Evolutionary conservation across 306 rosid species (phyloP).

Genomic region (Prunus fruticosa): DNA sequence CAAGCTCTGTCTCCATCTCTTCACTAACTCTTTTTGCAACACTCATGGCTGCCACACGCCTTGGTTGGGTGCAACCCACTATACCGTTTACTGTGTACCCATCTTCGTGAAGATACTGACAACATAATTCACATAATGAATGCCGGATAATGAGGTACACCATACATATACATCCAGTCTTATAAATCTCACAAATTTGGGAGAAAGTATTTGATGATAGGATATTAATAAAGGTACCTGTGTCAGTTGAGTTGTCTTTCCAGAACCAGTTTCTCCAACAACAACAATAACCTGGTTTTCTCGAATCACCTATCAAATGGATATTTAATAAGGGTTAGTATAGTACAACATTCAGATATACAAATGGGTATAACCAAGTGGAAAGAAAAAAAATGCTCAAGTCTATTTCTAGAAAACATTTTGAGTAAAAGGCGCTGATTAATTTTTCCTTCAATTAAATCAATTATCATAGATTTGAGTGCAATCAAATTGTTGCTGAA

Average conservation of each 20-base stretch:
- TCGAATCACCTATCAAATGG: conserved; percentile 64
- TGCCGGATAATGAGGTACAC: conserved; percentile 8
- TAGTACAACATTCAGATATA: neutral
- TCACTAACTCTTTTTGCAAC: conserved; percentile 99
- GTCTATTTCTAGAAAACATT: neutral
- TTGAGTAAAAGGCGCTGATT: neutral
- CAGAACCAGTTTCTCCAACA: conserved; percentile 99
- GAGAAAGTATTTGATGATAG: conserved; percentile 1
- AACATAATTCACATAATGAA: conserved; percentile 31
- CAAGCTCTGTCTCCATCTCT: conserved; percentile 95
- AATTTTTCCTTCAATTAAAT: neutral
- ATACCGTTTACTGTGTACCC: conserved; percentile 76
- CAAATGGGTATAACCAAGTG: neutral
- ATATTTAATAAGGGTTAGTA: conserved; percentile 16
- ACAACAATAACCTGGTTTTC: conserved; percentile 94
- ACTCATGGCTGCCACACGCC: conserved; percentile 99
- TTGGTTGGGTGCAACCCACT: conserved; percentile 97
- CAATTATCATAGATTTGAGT: neutral
- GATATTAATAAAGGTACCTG: conserved; percentile 54
- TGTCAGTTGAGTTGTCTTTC: conserved; percentile 95
- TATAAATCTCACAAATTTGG: neutral
- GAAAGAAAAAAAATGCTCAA: neutral
- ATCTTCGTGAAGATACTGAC: conserved; percentile 90
- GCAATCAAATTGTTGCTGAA: neutral
- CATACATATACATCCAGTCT: neutral